phyloP scores from a whole-genome alignment of 2,329 filamentous ascomycete species.

The Trichophyton mentagrophytes region DNA sequence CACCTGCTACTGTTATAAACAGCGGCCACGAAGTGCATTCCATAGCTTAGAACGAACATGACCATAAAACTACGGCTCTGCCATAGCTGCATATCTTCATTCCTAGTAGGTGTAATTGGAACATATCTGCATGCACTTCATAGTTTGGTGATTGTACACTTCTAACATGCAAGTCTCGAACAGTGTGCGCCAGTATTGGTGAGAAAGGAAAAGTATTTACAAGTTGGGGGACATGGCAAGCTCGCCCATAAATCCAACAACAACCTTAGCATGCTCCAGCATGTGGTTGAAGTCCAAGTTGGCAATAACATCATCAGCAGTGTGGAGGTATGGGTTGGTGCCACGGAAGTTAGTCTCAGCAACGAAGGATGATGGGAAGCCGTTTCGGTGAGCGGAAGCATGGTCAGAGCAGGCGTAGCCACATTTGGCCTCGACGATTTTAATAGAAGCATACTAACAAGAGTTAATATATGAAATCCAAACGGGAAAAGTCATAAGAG shows the following conservation, averaged over 20 bases:
- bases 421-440: slow-evolving; percentile 75
- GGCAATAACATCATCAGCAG: slow-evolving; percentile 57
- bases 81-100: too few relatives aligned
- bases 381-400: slow-evolving; percentile 44
- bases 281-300: slow-evolving; percentile 76
- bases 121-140: too few relatives aligned
- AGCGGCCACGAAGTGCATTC: too few relatives aligned
- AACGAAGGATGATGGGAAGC: slow-evolving; percentile 53
- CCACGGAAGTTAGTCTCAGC: slow-evolving; percentile 50
- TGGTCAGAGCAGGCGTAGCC: slow-evolving; percentile 52
- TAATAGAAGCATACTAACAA: slow-evolving; percentile 67
- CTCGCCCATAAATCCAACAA: slow-evolving; percentile 70
- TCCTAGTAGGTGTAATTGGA: too few relatives aligned
- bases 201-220: neutral
- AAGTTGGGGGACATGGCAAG: slow-evolving; percentile 45
- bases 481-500: too few relatives aligned
- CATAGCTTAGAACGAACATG: too few relatives aligned
- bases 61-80: too few relatives aligned
- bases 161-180: neutral
- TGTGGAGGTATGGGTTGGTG: slow-evolving; percentile 60
- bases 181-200: neutral
- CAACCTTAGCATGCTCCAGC: slow-evolving; percentile 79
- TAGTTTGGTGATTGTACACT: too few relatives aligned
- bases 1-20: too few relatives aligned
- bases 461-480: neutral